A percentile compares a stretch with the other conserved stretches of the same genome.
Conservation (phyloP, 345 rosid genomes). For the Ceriops tagal region DNA sequence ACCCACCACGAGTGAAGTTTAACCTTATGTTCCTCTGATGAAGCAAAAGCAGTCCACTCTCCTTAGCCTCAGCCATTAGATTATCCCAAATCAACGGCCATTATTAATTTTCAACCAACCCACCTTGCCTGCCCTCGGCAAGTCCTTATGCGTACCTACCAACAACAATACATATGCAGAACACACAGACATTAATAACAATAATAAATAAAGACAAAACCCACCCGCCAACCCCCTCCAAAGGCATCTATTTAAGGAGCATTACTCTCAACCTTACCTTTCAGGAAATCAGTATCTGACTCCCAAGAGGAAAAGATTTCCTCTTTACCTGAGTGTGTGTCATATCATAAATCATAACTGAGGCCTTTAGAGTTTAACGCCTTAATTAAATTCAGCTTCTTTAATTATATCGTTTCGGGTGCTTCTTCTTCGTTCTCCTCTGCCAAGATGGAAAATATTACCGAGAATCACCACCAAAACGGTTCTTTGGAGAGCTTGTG, state of each 20-base stretch:
- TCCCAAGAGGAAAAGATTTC: background rate
- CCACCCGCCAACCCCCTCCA: background rate
- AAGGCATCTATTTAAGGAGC: background rate
- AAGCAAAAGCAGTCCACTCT: background rate
- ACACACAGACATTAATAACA: too few relatives aligned
- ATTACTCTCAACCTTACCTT: background rate
- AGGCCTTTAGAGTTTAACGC: too few relatives aligned
- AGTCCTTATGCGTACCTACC: slow-evolving; percentile 21
- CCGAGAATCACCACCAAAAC: slow-evolving; percentile 5
- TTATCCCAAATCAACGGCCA: slow-evolving; percentile 8
- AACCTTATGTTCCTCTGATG: slow-evolving; percentile 3
- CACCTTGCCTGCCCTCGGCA: slow-evolving; percentile 11
- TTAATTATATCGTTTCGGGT: too few relatives aligned
- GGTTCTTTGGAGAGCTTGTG: slow-evolving; percentile 18
- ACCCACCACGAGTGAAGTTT: slow-evolving; percentile 15
- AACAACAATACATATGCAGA: background rate
- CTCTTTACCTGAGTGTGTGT: background rate
- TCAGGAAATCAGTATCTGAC: background rate
- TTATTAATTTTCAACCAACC: slow-evolving; percentile 22
- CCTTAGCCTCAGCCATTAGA: background rate
- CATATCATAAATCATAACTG: too few relatives aligned
- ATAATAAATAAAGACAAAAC: background rate
- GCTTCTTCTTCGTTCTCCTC: background rate
- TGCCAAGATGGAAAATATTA: slow-evolving; percentile 6
- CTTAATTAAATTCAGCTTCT: too few relatives aligned